These are phyloP conservation scores for Chlamydomonas urium DNA, from an alignment of 139 green algal genomes.

Conservation along the genomic window DNA sequence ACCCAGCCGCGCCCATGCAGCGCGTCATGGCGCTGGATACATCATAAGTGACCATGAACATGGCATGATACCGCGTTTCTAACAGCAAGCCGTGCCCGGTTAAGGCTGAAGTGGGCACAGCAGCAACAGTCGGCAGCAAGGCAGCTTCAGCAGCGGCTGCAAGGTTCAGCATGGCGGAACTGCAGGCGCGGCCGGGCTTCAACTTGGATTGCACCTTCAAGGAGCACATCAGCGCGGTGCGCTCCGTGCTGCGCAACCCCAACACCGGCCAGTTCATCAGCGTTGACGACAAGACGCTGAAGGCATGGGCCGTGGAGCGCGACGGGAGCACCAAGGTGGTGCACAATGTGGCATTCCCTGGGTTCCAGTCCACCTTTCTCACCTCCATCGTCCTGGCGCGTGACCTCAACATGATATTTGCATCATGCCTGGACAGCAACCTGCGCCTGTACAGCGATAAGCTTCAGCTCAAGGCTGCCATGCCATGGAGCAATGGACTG, in stretches of 20 bases:
- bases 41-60: no score
- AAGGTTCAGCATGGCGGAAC: background rate
- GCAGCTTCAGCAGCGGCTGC: no score
- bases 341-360: conserved; percentile 27
- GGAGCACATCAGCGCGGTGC: conserved; percentile 19
- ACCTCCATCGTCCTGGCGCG: conserved; percentile 18
- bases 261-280: conserved; percentile 21
- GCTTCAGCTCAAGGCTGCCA: conserved; percentile 31
- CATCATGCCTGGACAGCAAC: conserved; percentile 35
- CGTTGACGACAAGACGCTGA: conserved; percentile 33
- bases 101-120: no score
- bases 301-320: conserved; percentile 3
- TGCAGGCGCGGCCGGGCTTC: conserved; percentile 30
- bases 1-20: no score
- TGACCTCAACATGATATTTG: conserved; percentile 30
- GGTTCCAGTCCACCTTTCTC: conserved; percentile 27
- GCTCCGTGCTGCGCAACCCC: conserved; percentile 21
- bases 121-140: no score
- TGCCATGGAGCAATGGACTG: conserved; percentile 43
- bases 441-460: conserved; percentile 35
- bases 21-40: no score
- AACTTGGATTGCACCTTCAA: conserved; percentile 34
- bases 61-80: no score
- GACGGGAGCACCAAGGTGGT: conserved; percentile 19
- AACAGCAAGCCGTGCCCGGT: no score